phyloP scores from a whole-genome alignment of 176 grass and related monocot genomes.

The Triticum timopheevii region DNA sequence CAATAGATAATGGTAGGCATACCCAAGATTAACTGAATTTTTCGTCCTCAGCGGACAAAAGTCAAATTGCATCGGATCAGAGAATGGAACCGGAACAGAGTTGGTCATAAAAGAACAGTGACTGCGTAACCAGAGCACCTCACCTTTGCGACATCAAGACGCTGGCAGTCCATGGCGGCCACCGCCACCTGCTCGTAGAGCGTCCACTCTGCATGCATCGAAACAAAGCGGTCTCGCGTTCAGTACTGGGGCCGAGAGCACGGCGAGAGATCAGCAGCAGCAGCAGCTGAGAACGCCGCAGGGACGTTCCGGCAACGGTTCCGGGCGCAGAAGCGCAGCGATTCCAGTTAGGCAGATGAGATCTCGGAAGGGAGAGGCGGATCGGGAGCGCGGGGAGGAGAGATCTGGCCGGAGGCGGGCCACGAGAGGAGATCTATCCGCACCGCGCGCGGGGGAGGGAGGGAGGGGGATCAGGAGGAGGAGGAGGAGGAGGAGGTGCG shows the following conservation, averaged over 20 bases:
- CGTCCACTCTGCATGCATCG: constrained; percentile 73
- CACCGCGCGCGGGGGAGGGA: background rate
- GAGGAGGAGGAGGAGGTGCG: background rate
- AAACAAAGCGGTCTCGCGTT: constrained; percentile 22
- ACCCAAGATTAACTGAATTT: background rate
- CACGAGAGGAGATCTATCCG: constrained; percentile 45
- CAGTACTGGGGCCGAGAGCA: background rate
- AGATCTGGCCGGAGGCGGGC: background rate
- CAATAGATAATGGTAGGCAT: background rate
- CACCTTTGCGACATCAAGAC: constrained; percentile 88
- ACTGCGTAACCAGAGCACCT: background rate
- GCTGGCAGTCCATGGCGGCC: constrained; percentile 94
- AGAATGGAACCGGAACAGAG: background rate
- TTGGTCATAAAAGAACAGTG: background rate
- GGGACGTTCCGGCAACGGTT: background rate
- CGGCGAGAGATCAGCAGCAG: background rate
- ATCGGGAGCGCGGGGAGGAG: background rate
- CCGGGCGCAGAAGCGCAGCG: background rate
- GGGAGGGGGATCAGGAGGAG: background rate
- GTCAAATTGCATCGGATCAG: background rate
- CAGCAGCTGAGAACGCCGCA: too few relatives aligned
- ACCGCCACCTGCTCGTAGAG: constrained; percentile 93
- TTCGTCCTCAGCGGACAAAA: background rate
- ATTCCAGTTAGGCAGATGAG: background rate
- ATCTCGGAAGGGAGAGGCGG: background rate